Evolutionary conservation across 2,329 filamentous ascomycete genomes (phyloP).

Genomic region (Tricladium varicosporioides): DNA sequence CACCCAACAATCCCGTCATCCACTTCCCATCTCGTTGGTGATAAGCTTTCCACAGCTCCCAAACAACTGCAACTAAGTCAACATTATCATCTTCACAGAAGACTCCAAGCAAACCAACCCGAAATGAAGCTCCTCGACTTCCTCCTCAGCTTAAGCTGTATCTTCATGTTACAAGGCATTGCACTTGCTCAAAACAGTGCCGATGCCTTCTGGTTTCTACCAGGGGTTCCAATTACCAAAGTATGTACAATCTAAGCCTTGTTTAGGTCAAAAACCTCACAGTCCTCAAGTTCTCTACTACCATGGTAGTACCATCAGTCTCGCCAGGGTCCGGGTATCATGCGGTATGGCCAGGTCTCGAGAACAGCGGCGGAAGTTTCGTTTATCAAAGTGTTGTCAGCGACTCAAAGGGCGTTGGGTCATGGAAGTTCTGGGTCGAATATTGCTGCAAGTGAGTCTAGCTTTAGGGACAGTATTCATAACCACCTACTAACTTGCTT

Average conservation of each 20-base stretch:
- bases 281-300: constrained; percentile 17
- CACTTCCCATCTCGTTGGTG: no score
- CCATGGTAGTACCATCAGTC: constrained; percentile 20
- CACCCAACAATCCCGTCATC: no score
- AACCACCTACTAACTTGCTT: neutral
- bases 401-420: constrained; percentile 20
- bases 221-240: constrained; percentile 16
- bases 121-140: constrained; percentile 14
- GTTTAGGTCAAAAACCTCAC: neutral
- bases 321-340: constrained; percentile 16
- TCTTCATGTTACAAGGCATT: constrained; percentile 3
- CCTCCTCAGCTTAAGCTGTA: neutral
- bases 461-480: neutral
- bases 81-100: neutral
- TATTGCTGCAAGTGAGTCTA: constrained; percentile 24
- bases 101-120: constrained; percentile 12
- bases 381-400: constrained; percentile 23
- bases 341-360: constrained; percentile 20
- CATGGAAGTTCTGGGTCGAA: constrained; percentile 24
- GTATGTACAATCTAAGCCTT: constrained; percentile 5
- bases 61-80: neutral
- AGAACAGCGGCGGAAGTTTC: constrained; percentile 16
- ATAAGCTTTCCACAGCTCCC: neutral
- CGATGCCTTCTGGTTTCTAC: constrained; percentile 16
- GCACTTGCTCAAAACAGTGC: constrained; percentile 1